phyloP scores from a whole-genome alignment of 2,329 filamentous ascomycete genomes.

The Cylindrodendrum hubeiense region DNA sequence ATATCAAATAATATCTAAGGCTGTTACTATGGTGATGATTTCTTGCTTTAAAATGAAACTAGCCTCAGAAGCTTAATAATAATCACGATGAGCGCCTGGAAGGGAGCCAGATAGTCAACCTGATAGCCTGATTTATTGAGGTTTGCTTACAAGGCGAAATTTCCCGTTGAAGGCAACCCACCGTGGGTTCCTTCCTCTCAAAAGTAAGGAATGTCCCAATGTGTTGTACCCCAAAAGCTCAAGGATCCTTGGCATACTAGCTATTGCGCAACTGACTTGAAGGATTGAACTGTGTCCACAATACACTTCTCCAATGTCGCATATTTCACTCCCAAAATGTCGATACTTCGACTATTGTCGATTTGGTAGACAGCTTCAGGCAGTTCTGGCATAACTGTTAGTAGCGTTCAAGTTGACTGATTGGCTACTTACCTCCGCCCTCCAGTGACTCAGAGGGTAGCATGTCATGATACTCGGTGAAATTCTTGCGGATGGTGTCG shows the following conservation, averaged over 20 bases:
- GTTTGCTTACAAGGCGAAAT: no score
- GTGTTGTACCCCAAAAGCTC: no score
- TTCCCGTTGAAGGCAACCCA: no score
- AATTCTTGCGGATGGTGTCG: not conserved
- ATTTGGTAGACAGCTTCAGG: no score
- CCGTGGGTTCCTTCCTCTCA: no score
- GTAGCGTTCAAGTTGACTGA: no score
- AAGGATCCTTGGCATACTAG: no score
- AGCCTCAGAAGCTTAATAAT: slow-evolving; percentile 64
- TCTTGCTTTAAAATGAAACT: slow-evolving; percentile 52
- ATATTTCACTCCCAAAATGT: not conserved
- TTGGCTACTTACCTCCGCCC: no score
- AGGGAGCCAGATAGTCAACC: no score
- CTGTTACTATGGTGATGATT: not conserved
- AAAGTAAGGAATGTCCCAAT: no score
- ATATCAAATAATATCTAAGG: not conserved
- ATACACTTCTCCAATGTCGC: not conserved
- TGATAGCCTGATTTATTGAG: no score
- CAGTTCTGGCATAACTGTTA: no score
- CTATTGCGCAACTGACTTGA: not conserved
- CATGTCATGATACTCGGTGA: not conserved
- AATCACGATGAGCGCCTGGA: slow-evolving; percentile 65
- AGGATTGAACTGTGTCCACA: not conserved
- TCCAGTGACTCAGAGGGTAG: not conserved
- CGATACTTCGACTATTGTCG: not conserved